Conservation (phyloP, 2,329 filamentous ascomycete genomes). For the Colletotrichum tofieldiae region DNA sequence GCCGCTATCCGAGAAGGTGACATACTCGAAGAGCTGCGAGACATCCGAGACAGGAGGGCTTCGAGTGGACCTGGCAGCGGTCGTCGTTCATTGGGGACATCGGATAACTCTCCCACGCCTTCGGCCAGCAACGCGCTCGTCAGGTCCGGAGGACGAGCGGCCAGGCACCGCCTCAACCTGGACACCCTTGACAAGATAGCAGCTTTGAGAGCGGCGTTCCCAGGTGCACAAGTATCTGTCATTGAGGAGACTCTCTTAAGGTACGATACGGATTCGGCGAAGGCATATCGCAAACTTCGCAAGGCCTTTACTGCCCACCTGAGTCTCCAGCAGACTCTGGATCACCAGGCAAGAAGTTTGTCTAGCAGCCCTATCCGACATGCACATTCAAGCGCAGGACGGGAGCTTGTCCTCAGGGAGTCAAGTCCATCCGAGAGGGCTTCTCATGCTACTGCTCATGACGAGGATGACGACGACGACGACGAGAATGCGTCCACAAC, state of each 20-base stretch:
- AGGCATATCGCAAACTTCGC: constrained; percentile 56
- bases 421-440: constrained; percentile 9
- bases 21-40: constrained; percentile 39
- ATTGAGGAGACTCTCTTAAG: constrained; percentile 56
- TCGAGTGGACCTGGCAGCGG: background rate
- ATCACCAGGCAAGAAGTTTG: constrained; percentile 41
- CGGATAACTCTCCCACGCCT: background rate
- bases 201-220: constrained; percentile 62
- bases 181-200: constrained; percentile 52
- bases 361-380: constrained; percentile 29
- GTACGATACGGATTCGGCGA: constrained; percentile 54
- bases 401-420: constrained; percentile 17
- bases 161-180: constrained; percentile 15
- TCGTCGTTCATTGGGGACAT: background rate
- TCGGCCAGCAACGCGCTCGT: constrained; percentile 31
- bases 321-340: constrained; percentile 53
- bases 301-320: constrained; percentile 47
- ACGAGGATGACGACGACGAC: background rate
- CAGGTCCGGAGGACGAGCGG: constrained; percentile 1
- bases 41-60: constrained; percentile 21
- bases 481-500: constrained; percentile 5
- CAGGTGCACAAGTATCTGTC: constrained; percentile 53
- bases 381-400: background rate
- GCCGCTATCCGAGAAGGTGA: constrained; percentile 48
- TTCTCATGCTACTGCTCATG: background rate